Evolutionary conservation across 2,329 filamentous ascomycete genomes (phyloP), one percentile per base, ranked within the genome.

Genomic region (Aspergillus ochraceus): DNA sequence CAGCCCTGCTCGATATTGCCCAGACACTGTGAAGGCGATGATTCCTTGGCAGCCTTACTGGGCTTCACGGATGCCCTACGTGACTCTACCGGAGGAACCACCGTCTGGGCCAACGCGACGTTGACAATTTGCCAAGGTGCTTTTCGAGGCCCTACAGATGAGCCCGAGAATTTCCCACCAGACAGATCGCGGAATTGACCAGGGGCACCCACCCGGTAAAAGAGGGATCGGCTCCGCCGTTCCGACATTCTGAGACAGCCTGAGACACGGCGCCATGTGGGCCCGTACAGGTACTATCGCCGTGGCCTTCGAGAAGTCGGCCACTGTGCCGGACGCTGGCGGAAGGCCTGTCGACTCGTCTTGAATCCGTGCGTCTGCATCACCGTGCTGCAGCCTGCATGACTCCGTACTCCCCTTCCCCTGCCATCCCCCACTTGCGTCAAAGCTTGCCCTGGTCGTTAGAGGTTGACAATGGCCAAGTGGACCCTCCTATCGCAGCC

Each of bases 101-200:
- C 45, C 45, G 45, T 47, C 45, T 47, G n/a, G 11, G 45, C 45
- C 45, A 24, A 17, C 19, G 36, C 36, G 36, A 42, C 36, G 17
- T 42, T 20, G 20, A 4, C 19, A 47, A 47, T 12, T 8, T 47
- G n/a, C 45, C 19, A 46, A 46, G 42, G 17, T 46, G 10, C n/a
- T 46, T 11, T 22, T 12, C 6, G 9, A 47, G n/a, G 22, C 6
- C 45, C 45, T 22, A 47, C 45, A 14, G 32, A 24, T 19, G 20
- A 36, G 6, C 20, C 52, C 52, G 52, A 54, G 22, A 19, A 54
- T 54, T 42, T 54, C 24, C 52, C 52, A 26, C 52, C 36, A 54
- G 11, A 26, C 20, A 54, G n/a, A 54, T 22, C 12, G 45, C 12
- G 9, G 45, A 47, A 24, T 24, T 42, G 17, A 36, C 32, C 14